These are phyloP conservation scores for Ogataea methanolica DNA, from an alignment of 805 yeast genomes.

Conservation along the genomic window DNA sequence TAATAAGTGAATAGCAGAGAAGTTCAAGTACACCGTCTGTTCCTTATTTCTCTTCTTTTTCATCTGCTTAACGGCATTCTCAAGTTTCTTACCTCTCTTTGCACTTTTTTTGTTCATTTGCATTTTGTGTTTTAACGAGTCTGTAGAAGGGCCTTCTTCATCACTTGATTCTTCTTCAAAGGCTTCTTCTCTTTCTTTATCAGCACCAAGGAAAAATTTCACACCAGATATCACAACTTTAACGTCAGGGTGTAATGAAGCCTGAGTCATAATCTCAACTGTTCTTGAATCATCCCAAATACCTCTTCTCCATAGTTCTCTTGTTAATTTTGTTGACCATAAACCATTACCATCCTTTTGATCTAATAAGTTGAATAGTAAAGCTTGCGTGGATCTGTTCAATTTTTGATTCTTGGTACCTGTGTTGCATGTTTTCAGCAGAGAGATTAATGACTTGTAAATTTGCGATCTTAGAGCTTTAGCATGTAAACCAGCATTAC, in stretches of 20 bases:
- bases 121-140: slow-evolving; percentile 72
- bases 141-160: slow-evolving; percentile 61
- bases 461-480: slow-evolving; percentile 80
- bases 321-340: slow-evolving; percentile 93
- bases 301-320: slow-evolving; percentile 96
- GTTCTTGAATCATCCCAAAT: slow-evolving; percentile 98
- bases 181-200: slow-evolving; percentile 84
- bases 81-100: slow-evolving; percentile 77
- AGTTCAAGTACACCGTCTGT: slow-evolving; percentile 71
- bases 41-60: slow-evolving; percentile 57
- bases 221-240: slow-evolving; percentile 91
- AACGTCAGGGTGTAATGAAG: slow-evolving; percentile 80
- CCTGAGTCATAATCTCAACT: slow-evolving; percentile 96
- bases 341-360: slow-evolving; percentile 73
- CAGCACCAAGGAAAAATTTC: slow-evolving; percentile 89
- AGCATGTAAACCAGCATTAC: slow-evolving; percentile 56
- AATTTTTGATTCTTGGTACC: slow-evolving; percentile 88
- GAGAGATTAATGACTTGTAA: slow-evolving; percentile 70
- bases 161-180: slow-evolving; percentile 73
- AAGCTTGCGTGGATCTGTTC: slow-evolving; percentile 86
- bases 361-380: slow-evolving; percentile 81
- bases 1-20: slow-evolving; percentile 88
- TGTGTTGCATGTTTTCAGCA: slow-evolving; percentile 77
- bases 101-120: slow-evolving; percentile 77
- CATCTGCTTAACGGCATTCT: slow-evolving; percentile 61